These are phyloP conservation scores for Cordyceps tenuipes DNA, from an alignment of 2,329 filamentous ascomycete species.

Conservation along the genomic window DNA sequence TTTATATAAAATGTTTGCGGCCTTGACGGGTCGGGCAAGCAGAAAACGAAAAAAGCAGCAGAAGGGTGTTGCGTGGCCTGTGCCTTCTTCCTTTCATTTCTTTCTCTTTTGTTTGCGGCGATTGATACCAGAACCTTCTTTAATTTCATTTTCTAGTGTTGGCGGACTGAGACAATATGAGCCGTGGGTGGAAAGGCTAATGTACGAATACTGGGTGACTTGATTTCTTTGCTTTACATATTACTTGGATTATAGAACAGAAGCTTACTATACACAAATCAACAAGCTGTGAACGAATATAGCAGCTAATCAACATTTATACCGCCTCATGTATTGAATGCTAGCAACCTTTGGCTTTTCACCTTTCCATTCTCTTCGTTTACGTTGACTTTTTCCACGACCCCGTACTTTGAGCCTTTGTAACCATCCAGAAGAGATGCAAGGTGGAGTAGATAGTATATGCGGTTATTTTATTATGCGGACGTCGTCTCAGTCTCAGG, in stretches of 20 bases:
- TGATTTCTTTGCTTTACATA: neutral
- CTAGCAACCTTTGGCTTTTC: no score
- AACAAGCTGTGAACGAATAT: neutral
- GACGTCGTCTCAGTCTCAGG: no score
- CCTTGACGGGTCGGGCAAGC: neutral
- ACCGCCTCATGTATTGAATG: no score
- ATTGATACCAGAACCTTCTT: constrained; percentile 9
- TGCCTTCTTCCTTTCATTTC: neutral
- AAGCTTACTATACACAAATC: neutral
- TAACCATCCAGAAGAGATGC: no score
- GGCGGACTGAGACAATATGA: neutral
- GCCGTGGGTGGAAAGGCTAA: neutral
- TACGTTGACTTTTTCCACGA: no score
- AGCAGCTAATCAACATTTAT: neutral
- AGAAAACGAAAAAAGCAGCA: neutral
- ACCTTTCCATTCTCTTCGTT: no score
- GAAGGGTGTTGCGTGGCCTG: neutral
- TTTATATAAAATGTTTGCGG: constrained; percentile 3
- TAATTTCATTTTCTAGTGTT: neutral
- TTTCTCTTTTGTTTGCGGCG: neutral
- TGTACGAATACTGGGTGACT: neutral
- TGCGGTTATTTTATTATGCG: no score
- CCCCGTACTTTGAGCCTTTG: no score
- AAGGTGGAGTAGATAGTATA: no score
- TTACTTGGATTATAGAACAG: neutral